These are phyloP conservation scores for Lasiodiplodia sp. DNA, from an alignment of 2,329 filamentous ascomycete genomes.

Conservation along the genomic window DNA sequence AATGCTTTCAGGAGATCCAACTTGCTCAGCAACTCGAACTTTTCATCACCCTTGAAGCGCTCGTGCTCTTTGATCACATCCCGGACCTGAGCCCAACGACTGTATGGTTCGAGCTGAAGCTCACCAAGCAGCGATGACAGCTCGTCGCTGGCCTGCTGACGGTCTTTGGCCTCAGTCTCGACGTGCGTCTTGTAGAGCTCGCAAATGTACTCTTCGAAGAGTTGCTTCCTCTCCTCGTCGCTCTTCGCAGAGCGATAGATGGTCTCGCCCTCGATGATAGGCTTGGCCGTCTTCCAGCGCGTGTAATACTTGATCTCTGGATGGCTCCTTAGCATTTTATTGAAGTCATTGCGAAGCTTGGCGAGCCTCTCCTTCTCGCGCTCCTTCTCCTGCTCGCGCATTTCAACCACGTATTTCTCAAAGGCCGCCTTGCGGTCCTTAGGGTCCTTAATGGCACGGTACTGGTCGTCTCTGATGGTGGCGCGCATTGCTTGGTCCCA, in stretches of 20 bases:
- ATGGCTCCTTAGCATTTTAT: constrained; percentile 93
- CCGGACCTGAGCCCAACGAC: constrained; percentile 91
- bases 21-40: constrained; percentile 84
- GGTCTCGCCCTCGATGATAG: constrained; percentile 93
- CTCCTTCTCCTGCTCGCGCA: constrained; percentile 91
- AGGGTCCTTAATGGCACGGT: constrained; percentile 90
- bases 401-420: constrained; percentile 91
- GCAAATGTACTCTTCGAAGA: constrained; percentile 92
- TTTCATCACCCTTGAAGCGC: constrained; percentile 80
- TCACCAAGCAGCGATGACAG: constrained; percentile 78
- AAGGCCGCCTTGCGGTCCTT: constrained; percentile 90
- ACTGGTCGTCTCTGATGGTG: constrained; percentile 89
- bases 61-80: constrained; percentile 78
- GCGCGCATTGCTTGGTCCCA: constrained; percentile 90
- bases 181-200: constrained; percentile 82
- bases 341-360: constrained; percentile 93
- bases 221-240: constrained; percentile 83
- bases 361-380: constrained; percentile 90
- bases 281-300: constrained; percentile 93
- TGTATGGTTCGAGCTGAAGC: constrained; percentile 89
- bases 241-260: constrained; percentile 91
- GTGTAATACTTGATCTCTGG: constrained; percentile 98
- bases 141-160: constrained; percentile 84
- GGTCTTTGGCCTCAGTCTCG: constrained; percentile 74
- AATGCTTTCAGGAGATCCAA: constrained; percentile 92